Evolutionary conservation across 2,329 filamentous ascomycete genomes (phyloP), one percentile per base, ranked within the genome.

Genomic region (Fusarium sp.): DNA sequence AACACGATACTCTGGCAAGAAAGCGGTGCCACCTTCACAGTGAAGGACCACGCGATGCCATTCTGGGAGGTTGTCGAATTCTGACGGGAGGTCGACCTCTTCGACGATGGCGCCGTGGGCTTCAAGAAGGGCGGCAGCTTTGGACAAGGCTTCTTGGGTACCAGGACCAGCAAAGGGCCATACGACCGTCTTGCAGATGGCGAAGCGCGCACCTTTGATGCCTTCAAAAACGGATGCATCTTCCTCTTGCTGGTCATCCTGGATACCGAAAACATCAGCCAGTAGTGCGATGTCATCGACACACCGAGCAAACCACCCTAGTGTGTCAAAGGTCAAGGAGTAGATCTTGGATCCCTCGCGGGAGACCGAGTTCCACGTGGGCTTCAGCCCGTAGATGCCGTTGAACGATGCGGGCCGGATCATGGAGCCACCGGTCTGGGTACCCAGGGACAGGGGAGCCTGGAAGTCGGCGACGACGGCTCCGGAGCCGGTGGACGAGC

Each of bases 391-490:
- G 67, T 88, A 91, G n/a, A 89, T 82, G 8, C 89, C 89, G 69
- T 87, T 90, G 78, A 87, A 92, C 0, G 87, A 89, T 0, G 82
- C 89, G 0, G 90, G 90, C 0, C 89, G 84, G 53, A 92, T 87
- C 1, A 83, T 86, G 67, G 86, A 89, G 0, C 90, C 90, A 1
- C 86, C 88, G 0, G 89, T 92, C 74, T 92, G 90, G 0, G 89
- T 90, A 0, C 89, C 90, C 0, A 92, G 79, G 0, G 80, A 84
- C 16, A 92, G 73, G 0, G 89, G 87, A 0, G 83, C 85, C 69
- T 91, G 89, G 60, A 85, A 85, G 69, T 91, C 90, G 14, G 81
- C 89, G 1, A 92, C 88, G 0, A 88, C 89, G 0, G 90, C 89
- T 1, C 83, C 90, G 2, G 89, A 91, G 0, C 90, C 90, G 0